A percentile compares a stretch with the other conserved stretches of the same genome.
These are phyloP conservation scores for Prunus mongolica DNA, from an alignment of 306 rosid genomes.

Conservation along the genomic window DNA sequence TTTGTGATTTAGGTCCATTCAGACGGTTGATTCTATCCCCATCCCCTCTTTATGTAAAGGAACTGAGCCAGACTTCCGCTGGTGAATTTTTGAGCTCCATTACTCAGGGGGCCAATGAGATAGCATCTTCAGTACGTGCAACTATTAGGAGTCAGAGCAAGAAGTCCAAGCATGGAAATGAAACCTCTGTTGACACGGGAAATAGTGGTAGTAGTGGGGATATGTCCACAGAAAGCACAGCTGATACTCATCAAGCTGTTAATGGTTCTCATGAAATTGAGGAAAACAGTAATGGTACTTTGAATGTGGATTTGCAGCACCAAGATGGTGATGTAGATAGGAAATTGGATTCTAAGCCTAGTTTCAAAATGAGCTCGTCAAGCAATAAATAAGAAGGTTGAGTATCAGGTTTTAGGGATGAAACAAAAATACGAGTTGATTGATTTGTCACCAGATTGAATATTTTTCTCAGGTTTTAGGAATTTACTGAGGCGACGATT, in stretches of 20 bases:
- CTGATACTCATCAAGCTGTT: slow-evolving; percentile 43
- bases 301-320: slow-evolving; percentile 47
- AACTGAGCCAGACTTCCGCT: slow-evolving; percentile 45
- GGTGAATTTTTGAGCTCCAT: slow-evolving; percentile 84
- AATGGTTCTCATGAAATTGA: slow-evolving; percentile 63
- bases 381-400: slow-evolving; percentile 57
- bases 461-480: slow-evolving; percentile 84
- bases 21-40: slow-evolving; percentile 89
- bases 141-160: slow-evolving; percentile 81
- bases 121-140: slow-evolving; percentile 91
- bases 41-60: slow-evolving; percentile 51
- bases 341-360: slow-evolving; percentile 50
- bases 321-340: slow-evolving; percentile 56
- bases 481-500: slow-evolving; percentile 77
- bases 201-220: slow-evolving; percentile 56
- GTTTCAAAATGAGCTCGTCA: slow-evolving; percentile 48
- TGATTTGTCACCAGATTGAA: slow-evolving; percentile 83
- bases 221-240: slow-evolving; percentile 67
- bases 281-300: slow-evolving; percentile 44
- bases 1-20: slow-evolving; percentile 83
- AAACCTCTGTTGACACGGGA: slow-evolving; percentile 52
- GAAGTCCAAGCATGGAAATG: slow-evolving; percentile 71
- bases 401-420: slow-evolving; percentile 45
- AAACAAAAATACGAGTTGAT: slow-evolving; percentile 71
- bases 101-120: slow-evolving; percentile 96